A percentile compares a stretch with the other conserved stretches of the same genome.
phyloP scores from a whole-genome alignment of 768 basidiomycete species.

The Paxillus involutus region DNA sequence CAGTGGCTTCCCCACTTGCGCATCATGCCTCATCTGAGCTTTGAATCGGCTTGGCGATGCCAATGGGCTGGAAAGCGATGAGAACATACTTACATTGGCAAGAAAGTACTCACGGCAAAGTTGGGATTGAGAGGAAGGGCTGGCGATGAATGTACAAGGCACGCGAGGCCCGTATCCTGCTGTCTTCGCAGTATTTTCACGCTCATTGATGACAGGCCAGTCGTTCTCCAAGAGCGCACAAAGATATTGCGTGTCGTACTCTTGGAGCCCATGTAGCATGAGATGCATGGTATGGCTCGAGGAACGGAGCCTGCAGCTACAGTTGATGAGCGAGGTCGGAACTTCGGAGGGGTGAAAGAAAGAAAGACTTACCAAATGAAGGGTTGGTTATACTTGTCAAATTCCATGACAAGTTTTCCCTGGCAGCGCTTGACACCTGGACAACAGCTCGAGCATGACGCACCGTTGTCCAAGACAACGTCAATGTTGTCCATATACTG shows the following conservation, averaged over 20 bases:
- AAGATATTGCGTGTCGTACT: conserved; percentile 1
- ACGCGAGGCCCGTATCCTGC: not conserved
- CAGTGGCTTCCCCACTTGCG: not conserved
- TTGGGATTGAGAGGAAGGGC: not conserved
- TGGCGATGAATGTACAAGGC: not conserved
- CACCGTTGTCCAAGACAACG: too few species aligned
- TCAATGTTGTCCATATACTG: too few species aligned
- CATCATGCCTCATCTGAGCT: not conserved
- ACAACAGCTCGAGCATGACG: too few species aligned
- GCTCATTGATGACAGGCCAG: not conserved
- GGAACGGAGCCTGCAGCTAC: too few species aligned
- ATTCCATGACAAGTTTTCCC: too few species aligned
- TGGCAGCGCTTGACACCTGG: too few species aligned
- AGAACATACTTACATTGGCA: not conserved
- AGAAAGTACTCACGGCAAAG: not conserved
- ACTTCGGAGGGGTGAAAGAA: too few species aligned
- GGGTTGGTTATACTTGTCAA: too few species aligned
- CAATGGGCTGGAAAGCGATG: not conserved
- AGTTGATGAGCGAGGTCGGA: too few species aligned
- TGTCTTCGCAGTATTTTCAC: not conserved
- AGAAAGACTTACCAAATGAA: too few species aligned
- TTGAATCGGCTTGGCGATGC: not conserved
- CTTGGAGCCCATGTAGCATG: not conserved
- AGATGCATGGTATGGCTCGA: too few species aligned
- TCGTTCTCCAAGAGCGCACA: not conserved